Base-by-base conservation (phyloP, 352 stramenopile genomes). In the Peronospora farinosa region DNA sequence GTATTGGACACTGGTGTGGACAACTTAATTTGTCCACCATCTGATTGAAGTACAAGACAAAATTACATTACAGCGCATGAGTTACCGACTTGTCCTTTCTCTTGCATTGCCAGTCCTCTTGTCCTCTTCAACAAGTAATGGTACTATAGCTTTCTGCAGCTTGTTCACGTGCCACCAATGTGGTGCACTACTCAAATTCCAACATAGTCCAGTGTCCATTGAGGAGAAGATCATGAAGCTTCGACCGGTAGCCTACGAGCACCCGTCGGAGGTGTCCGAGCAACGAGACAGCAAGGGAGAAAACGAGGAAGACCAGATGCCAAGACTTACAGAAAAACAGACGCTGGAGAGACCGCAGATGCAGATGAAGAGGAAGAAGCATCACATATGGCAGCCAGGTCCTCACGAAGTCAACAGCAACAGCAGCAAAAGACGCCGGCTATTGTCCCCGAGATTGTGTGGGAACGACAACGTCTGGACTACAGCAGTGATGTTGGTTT, bases 131-230 rank as follows among this genome's bases (percentile, higher is more conserved):
- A 35, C 12, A 39, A 33, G 25, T 2, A 45, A 19, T 47, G 37
- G 11, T 4, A 30, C 23, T 8, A 19, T 23, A 23, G 5, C n/a
- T n/a, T 31, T 39, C 51, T n/a, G 42, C 31, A 85, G 72, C 41
- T 60, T 88, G 17, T 88, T 88, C 40, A 88, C 74, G 54, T 88
- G 78, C 47, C 72, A 80, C 53, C 68, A 82, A 40, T 88, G 78
- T 51, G 74, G 73, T 33, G 65, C 74, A 19, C 51, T 88, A 51
- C 74, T 88, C 61, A 88, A 86, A 47, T 86, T 88, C 54, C 66
- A 69, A 40, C 63, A 68, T 60, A 82, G 66, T 42, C 60, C 64
- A 2, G 60, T 74, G 36, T 79, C 78, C 4, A 86, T 88, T 46
- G 69, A 86, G 65, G 70, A 82, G 21, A 80, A 81, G 41, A 82